Conservation (phyloP, 257 asterid genomes). For the Anisodus acutangulus region DNA sequence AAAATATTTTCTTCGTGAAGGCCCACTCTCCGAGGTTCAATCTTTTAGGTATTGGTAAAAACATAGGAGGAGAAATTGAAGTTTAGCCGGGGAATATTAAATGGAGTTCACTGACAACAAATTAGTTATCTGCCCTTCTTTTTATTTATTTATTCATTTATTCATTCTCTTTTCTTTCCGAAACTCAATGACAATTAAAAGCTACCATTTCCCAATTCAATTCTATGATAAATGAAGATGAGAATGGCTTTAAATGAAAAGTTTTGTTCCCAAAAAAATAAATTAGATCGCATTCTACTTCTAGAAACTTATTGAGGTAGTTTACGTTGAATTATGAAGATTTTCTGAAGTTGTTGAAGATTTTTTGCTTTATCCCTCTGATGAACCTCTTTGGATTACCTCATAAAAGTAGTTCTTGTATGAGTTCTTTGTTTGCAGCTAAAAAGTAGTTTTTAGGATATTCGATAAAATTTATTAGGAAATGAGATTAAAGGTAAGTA, state of each 20-base stretch:
- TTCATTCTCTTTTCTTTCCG: background rate
- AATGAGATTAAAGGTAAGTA: too few species aligned
- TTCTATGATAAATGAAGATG: background rate
- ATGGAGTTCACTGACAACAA: background rate
- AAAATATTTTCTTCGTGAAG: background rate
- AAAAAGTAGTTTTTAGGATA: too few species aligned
- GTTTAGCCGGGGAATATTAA: background rate
- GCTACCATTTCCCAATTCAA: conserved; percentile 22
- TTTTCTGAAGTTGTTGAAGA: background rate
- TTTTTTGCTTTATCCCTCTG: background rate
- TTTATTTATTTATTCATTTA: background rate
- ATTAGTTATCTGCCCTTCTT: background rate
- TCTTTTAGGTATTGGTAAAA: background rate
- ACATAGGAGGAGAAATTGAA: background rate
- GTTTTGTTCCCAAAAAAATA: background rate
- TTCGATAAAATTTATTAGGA: too few species aligned
- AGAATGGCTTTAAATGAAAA: background rate
- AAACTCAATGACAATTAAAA: conserved; percentile 18
- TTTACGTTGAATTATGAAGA: too few species aligned
- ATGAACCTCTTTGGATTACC: too few species aligned
- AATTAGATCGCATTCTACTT: background rate
- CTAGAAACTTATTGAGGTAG: background rate
- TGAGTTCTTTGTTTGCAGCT: too few species aligned
- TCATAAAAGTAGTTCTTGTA: too few species aligned
- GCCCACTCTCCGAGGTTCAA: background rate